A percentile compares a stretch with the other conserved stretches of the same genome.
phyloP scores from a whole-genome alignment of 169 alveolate species.

The Eimeria praecox region DNA sequence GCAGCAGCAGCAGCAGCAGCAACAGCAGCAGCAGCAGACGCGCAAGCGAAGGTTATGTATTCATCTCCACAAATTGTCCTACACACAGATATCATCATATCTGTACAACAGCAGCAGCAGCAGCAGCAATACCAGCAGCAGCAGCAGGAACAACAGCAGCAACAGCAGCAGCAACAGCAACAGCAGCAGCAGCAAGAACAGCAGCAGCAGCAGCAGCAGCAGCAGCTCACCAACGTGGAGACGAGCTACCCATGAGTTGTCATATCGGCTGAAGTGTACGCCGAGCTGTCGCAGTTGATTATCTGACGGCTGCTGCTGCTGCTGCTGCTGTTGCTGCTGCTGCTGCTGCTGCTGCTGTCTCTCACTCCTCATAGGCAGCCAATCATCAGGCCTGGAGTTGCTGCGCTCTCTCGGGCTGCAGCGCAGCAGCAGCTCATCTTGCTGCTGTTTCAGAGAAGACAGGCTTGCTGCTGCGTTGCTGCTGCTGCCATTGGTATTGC shows the following conservation, averaged over 20 bases:
- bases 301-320: conserved; percentile 55
- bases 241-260: conserved; percentile 75
- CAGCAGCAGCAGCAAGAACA: conserved; percentile 24
- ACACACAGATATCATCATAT: no score
- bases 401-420: conserved; percentile 1
- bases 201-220: conserved; percentile 54
- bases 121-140: not conserved
- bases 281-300: conserved; percentile 72
- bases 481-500: conserved; percentile 30
- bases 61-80: no score
- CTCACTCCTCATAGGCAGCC: conserved; percentile 24
- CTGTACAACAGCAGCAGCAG: conserved; percentile 63
- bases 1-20: conserved; percentile 11
- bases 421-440: conserved; percentile 51
- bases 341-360: conserved; percentile 65
- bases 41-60: no score
- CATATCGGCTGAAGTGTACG: conserved; percentile 77
- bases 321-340: conserved; percentile 50
- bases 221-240: conserved; percentile 44
- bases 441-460: not conserved
- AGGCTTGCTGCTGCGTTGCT: not conserved
- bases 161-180: conserved; percentile 29
- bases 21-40: not conserved
- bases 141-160: not conserved
- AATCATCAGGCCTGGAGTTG: not conserved